Evolutionary conservation across 139 green algal genomes (phyloP).

Genomic region (Picochlorum sp.): DNA sequence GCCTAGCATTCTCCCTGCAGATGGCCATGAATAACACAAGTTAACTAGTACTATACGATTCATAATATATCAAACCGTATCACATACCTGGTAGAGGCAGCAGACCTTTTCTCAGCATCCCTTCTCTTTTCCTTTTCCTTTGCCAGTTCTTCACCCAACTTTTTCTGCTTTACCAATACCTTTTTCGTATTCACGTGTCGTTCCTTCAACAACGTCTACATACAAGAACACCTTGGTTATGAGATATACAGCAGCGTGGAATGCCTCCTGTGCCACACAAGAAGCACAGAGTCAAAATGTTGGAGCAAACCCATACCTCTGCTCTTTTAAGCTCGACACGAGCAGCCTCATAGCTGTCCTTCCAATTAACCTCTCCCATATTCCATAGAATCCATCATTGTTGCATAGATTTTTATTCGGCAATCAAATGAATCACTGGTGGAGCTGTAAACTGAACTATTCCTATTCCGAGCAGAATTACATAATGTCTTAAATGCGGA

Average conservation of each 20-base stretch:
- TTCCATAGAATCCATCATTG: not conserved
- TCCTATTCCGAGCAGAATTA: no score
- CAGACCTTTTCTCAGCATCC: not conserved
- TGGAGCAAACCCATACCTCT: not conserved
- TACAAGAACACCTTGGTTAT: no score
- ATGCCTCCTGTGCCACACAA: no score
- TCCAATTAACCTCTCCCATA: not conserved
- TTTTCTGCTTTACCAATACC: constrained; percentile 7
- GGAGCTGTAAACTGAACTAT: no score
- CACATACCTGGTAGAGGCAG: not conserved
- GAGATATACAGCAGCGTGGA: not conserved
- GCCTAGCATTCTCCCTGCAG: not conserved
- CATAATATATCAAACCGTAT: no score
- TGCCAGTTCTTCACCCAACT: constrained; percentile 8
- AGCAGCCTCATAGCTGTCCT: not conserved
- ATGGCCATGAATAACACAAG: no score
- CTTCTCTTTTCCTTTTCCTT: constrained; percentile 2
- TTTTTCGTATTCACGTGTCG: constrained; percentile 14
- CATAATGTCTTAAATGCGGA: no score
- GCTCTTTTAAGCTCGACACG: not conserved
- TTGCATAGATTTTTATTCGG: no score
- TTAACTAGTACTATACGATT: no score
- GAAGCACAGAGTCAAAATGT: not conserved
- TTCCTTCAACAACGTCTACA: constrained; percentile 21
- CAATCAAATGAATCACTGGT: no score